phyloP scores from a whole-genome alignment of 805 yeast genomes.

The Kazachstania africana region DNA sequence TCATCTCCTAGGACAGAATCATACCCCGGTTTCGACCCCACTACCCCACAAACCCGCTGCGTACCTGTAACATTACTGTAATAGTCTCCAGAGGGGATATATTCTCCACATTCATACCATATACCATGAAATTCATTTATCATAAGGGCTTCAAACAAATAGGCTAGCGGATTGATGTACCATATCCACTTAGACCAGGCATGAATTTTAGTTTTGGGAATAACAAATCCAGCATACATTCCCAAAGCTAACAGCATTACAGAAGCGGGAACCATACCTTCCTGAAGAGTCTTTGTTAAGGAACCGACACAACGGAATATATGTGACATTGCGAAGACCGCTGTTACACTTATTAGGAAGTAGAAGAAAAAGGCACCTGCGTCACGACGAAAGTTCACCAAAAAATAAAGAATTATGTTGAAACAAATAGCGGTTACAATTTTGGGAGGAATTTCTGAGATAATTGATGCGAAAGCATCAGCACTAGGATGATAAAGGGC shows the following conservation, averaged over 20 bases:
- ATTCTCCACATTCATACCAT: conserved; percentile 34
- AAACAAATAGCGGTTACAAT: background rate
- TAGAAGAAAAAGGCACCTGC: background rate
- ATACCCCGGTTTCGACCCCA: conserved; percentile 45
- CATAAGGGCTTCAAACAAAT: conserved; percentile 46
- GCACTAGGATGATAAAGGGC: background rate
- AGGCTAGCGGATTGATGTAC: conserved; percentile 46
- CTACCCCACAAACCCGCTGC: conserved; percentile 42
- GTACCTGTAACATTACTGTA: conserved; percentile 27
- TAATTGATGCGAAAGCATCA: background rate
- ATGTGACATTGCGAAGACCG: background rate
- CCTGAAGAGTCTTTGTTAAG: background rate
- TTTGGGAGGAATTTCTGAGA: background rate
- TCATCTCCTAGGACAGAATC: conserved; percentile 39
- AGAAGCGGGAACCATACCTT: background rate
- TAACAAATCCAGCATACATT: background rate
- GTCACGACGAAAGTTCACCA: background rate
- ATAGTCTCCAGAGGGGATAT: conserved; percentile 36
- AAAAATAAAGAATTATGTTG: background rate
- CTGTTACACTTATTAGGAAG: background rate
- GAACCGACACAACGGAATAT: background rate
- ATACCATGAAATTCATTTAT: conserved; percentile 44
- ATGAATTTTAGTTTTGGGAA: conserved; percentile 29
- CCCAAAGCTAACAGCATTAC: background rate
- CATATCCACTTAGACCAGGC: conserved; percentile 61